phyloP scores from a whole-genome alignment of 176 grass and related monocot genomes.

The Poa pratensis region DNA sequence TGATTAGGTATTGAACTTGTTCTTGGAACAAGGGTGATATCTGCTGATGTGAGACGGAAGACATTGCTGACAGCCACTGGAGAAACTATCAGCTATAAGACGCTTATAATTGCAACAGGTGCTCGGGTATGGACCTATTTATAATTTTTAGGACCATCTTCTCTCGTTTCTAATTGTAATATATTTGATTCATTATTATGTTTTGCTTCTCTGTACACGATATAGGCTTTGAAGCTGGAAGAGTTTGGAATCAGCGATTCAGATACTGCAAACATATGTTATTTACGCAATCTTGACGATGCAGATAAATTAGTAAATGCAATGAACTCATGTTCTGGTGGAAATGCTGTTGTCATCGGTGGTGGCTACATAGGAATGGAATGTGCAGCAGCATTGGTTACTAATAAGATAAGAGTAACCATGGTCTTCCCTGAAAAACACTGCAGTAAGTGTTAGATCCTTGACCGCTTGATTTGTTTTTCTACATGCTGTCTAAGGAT shows the following conservation, averaged over 20 bases:
- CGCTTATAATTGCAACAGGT: slow-evolving; percentile 93
- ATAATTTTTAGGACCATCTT: background rate
- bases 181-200: background rate
- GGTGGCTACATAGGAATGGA: slow-evolving; percentile 99
- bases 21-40: slow-evolving; percentile 84
- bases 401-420: slow-evolving; percentile 83
- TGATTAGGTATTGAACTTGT: slow-evolving; percentile 90
- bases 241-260: slow-evolving; percentile 84
- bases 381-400: slow-evolving; percentile 87
- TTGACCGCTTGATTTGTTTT: background rate
- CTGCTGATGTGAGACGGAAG: slow-evolving; percentile 79
- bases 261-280: slow-evolving; percentile 86
- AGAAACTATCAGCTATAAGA: slow-evolving; percentile 96
- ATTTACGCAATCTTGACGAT: slow-evolving; percentile 79
- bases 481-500: background rate
- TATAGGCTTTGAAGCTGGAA: slow-evolving; percentile 86
- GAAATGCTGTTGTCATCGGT: slow-evolving; percentile 93
- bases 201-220: slow-evolving; percentile 35
- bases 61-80: slow-evolving; percentile 71
- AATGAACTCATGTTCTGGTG: slow-evolving; percentile 70
- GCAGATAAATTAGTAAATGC: slow-evolving; percentile 72
- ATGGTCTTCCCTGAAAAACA: slow-evolving; percentile 97
- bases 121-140: slow-evolving; percentile 84
- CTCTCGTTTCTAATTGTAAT: background rate
- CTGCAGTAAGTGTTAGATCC: slow-evolving; percentile 71